Evolutionary conservation across 2,329 filamentous ascomycete species (phyloP).

Genomic region (Phoma sp.): DNA sequence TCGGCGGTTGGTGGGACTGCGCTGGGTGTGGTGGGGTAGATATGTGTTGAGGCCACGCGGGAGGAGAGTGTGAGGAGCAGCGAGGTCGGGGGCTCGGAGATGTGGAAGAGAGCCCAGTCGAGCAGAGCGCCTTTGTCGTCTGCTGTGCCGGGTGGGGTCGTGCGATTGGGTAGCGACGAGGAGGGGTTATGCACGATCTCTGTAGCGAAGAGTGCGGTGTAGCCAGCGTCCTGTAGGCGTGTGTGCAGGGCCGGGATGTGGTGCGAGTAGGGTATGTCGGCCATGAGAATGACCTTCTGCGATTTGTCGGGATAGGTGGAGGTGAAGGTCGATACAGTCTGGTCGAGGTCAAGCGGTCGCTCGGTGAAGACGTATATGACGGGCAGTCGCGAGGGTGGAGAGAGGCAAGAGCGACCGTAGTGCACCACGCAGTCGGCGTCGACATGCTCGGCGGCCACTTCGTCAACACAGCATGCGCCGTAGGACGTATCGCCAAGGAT

Average conservation of each 20-base stretch:
- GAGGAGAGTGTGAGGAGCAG: slow-evolving; percentile 87
- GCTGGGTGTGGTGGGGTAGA: slow-evolving; percentile 67
- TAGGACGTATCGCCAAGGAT: slow-evolving; percentile 96
- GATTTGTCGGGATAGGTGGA: slow-evolving; percentile 69
- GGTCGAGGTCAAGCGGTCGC: slow-evolving; percentile 68
- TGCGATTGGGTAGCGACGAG: slow-evolving; percentile 83
- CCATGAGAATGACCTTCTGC: slow-evolving; percentile 77
- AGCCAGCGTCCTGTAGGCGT: slow-evolving; percentile 67
- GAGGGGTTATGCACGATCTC: slow-evolving; percentile 77
- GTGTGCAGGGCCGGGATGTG: slow-evolving; percentile 68
- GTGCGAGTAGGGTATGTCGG: slow-evolving; percentile 84
- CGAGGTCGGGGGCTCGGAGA: slow-evolving; percentile 78
- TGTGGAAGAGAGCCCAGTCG: slow-evolving; percentile 80
- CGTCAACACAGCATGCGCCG: slow-evolving; percentile 95
- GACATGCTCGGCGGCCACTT: slow-evolving; percentile 93
- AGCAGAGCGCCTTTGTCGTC: slow-evolving; percentile 59
- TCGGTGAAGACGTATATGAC: slow-evolving; percentile 91
- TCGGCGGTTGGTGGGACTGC: slow-evolving; percentile 40
- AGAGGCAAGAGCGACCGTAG: slow-evolving; percentile 90
- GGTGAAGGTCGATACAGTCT: slow-evolving; percentile 67
- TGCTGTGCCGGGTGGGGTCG: slow-evolving; percentile 59
- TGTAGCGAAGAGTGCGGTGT: slow-evolving; percentile 71
- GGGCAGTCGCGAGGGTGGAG: slow-evolving; percentile 83
- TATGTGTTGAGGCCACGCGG: slow-evolving; percentile 77
- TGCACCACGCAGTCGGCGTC: slow-evolving; percentile 91